Base-by-base conservation (phyloP, 768 basidiomycete genomes). In the Tephrocybe sp. region DNA sequence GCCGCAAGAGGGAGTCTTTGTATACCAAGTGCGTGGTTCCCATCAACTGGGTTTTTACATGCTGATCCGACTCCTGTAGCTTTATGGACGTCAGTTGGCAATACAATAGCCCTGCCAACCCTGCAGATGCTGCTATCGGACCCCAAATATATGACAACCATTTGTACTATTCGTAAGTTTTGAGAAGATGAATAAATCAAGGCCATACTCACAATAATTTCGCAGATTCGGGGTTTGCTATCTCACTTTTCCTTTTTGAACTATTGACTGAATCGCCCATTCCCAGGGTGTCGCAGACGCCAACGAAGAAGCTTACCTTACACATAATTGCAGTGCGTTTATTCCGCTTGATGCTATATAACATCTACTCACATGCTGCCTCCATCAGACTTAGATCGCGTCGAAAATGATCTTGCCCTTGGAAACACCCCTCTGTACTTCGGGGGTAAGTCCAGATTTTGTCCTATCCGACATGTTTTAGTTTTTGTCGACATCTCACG, bases 11-110 rank as follows among this genome's bases (percentile, higher is more conserved):
- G 23, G 52, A 59, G 9, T 56, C 55, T 16, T 57, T 68, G 49
- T 58, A 67, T 11, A 74, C 76, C 4, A 75, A 64, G 77, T 77
- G 54, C 10, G 67, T 40, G n/a, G 5, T 37, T 12, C 45, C 41
- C 21, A 23, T 13, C 40, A 16, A 30, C 44, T 49, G 41, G 59
- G 34, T 16, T 46, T 42, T 46, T 29, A 60, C n/a, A n/a, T 25
- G 16, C 19, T 47, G 24, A 47, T 24, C 12, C 0, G 23, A 19
- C 24, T n/a, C 15, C 29, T 22, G 4, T 55, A 91, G 88, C 56
- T 89, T 89, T 62, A 90, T 90, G 87, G 87, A 91, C 55, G 59
- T 86, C 40, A 81, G 79, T 51, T 91, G 89, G 89, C 89, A 91
- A 59, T 64, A 72, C 61, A 75, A 84, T 57, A 74, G 79, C 64